phyloP scores from a whole-genome alignment of 768 basidiomycete genomes.

The Boletales sp. region DNA sequence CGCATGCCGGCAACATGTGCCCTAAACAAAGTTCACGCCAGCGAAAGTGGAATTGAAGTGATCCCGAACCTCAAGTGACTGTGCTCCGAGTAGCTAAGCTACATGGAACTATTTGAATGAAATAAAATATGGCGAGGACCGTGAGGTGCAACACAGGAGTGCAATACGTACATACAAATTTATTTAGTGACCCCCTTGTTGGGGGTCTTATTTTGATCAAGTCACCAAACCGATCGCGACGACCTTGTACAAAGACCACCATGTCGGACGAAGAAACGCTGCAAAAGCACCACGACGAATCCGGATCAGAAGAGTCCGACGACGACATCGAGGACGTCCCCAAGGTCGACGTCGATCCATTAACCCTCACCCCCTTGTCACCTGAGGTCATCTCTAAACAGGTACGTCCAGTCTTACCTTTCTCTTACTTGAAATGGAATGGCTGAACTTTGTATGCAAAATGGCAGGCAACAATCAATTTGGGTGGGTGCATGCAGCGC shows the following conservation, averaged over 20 bases:
- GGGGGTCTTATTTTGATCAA: constrained; percentile 13
- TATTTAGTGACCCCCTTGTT: constrained; percentile 10
- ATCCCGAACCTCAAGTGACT: neutral
- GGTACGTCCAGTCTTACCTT: constrained; percentile 40
- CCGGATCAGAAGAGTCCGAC: constrained; percentile 69
- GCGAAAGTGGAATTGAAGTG: neutral
- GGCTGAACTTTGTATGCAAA: constrained; percentile 4
- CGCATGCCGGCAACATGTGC: no score
- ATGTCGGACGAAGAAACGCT: constrained; percentile 72
- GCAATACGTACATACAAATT: no score
- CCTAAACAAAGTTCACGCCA: constrained; percentile 15
- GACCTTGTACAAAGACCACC: constrained; percentile 10
- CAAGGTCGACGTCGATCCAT: constrained; percentile 71
- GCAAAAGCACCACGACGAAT: constrained; percentile 61
- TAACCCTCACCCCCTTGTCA: constrained; percentile 82
- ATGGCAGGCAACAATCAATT: constrained; percentile 85
- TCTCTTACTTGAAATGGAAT: neutral
- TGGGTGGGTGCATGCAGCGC: constrained; percentile 48
- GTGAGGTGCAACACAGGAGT: no score
- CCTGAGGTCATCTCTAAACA: constrained; percentile 91
- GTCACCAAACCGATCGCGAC: constrained; percentile 9
- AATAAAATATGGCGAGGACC: neutral
- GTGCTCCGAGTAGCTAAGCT: neutral
- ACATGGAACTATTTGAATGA: neutral
- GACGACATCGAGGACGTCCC: constrained; percentile 52